These are phyloP conservation scores for Circinella umbellata DNA, from an alignment of 371 early-diverging fungal species.

Conservation along the genomic window DNA sequence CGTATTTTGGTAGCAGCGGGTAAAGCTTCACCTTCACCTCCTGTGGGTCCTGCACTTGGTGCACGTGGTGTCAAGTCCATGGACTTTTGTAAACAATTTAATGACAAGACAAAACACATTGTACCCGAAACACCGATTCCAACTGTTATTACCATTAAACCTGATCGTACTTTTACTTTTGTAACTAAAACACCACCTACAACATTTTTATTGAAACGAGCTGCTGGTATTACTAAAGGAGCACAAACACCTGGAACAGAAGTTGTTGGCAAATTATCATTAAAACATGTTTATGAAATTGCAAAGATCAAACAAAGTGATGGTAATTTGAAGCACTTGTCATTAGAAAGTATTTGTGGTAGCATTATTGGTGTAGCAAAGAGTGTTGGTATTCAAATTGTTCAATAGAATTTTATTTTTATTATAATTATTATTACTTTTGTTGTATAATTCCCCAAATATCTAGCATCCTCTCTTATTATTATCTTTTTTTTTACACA, in stretches of 20 bases:
- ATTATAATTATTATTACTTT: too few relatives aligned
- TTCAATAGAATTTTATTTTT: conserved; percentile 44
- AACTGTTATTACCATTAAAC: conserved; percentile 83
- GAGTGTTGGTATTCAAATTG: conserved; percentile 88
- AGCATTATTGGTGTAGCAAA: conserved; percentile 83
- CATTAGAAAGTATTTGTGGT: conserved; percentile 74
- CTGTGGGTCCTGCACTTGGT: conserved; percentile 97
- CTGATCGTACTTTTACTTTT: conserved; percentile 93
- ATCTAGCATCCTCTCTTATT: neutral
- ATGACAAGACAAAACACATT: conserved; percentile 92
- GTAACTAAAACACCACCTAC: conserved; percentile 90
- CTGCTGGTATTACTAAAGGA: conserved; percentile 92
- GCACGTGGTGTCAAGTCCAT: conserved; percentile 97
- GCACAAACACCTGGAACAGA: conserved; percentile 79
- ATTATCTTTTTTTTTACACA: neutral
- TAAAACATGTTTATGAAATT: conserved; percentile 96
- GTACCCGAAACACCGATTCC: conserved; percentile 87
- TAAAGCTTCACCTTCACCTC: conserved; percentile 95
- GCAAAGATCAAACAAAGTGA: conserved; percentile 90
- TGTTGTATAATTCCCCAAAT: neutral
- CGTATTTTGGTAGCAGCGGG: conserved; percentile 83
- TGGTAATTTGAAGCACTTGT: conserved; percentile 73
- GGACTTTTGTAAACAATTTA: conserved; percentile 98
- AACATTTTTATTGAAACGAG: conserved; percentile 86
- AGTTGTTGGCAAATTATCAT: conserved; percentile 76